Conservation (phyloP, 768 basidiomycete genomes). For the Lactarius psammicola region DNA sequence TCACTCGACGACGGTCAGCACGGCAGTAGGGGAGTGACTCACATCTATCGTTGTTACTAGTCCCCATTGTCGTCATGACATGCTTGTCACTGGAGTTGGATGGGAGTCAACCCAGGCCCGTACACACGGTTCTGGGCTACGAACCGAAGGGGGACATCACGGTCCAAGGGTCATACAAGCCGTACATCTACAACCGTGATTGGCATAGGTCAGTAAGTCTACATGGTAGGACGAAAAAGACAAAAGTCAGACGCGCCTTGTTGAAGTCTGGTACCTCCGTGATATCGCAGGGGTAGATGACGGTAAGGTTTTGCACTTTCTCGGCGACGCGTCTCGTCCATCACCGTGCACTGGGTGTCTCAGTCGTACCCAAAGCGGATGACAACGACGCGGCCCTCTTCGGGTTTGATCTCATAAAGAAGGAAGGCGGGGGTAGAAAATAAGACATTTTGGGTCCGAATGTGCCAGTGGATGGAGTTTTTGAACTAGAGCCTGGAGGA, state of each 20-base stretch:
- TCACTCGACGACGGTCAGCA: background rate
- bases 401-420: slow-evolving; percentile 98
- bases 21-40: slow-evolving; percentile 35
- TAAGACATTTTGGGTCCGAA: slow-evolving; percentile 64
- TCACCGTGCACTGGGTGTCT: slow-evolving; percentile 95
- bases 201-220: slow-evolving; percentile 5
- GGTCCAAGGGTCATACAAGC: slow-evolving; percentile 94
- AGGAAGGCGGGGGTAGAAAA: slow-evolving; percentile 81
- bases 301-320: slow-evolving; percentile 97
- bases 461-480: too few species aligned
- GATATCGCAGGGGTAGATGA: slow-evolving; percentile 93
- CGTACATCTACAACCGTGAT: slow-evolving; percentile 79
- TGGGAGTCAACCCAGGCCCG: background rate
- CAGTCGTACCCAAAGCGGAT: slow-evolving; percentile 94
- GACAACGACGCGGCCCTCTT: slow-evolving; percentile 93
- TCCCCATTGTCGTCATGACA: slow-evolving; percentile 99
- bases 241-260: slow-evolving; percentile 56
- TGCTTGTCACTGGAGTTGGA: slow-evolving; percentile 77
- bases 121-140: background rate
- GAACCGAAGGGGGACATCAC: slow-evolving; percentile 97
- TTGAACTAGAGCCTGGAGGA: background rate
- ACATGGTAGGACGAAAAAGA: too few species aligned
- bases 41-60: slow-evolving; percentile 99
- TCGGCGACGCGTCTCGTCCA: slow-evolving; percentile 98
- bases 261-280: slow-evolving; percentile 98